Conservation (phyloP, 768 basidiomycete species). For the Cystofilobasidium ferigula region DNA sequence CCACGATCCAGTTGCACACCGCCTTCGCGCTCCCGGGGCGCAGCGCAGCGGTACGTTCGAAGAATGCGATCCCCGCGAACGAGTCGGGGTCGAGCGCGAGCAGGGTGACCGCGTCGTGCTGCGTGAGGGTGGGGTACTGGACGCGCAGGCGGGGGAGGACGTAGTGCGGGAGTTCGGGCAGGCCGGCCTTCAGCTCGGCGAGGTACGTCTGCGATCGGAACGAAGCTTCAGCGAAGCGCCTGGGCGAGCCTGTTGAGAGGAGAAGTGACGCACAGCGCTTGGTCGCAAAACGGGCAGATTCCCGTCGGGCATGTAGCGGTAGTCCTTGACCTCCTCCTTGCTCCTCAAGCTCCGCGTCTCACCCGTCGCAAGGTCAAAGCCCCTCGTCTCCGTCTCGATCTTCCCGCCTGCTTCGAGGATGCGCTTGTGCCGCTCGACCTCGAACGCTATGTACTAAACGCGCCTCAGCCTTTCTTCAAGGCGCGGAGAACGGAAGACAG, state of each 20-base stretch:
- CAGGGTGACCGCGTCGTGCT: slow-evolving; percentile 62
- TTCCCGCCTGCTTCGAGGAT: slow-evolving; percentile 43
- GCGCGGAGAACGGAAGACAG: not conserved
- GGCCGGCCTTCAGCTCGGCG: slow-evolving; percentile 16
- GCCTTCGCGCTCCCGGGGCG: slow-evolving; percentile 42
- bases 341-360: slow-evolving; percentile 71
- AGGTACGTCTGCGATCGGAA: slow-evolving; percentile 45
- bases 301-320: slow-evolving; percentile 93
- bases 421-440: slow-evolving; percentile 65
- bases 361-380: slow-evolving; percentile 69
- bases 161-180: slow-evolving; percentile 54
- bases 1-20: slow-evolving; percentile 81
- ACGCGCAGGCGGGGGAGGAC: slow-evolving; percentile 50
- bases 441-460: slow-evolving; percentile 49
- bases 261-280: slow-evolving; percentile 29
- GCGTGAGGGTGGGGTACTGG: slow-evolving; percentile 45
- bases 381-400: slow-evolving; percentile 76
- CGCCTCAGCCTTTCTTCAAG: not conserved
- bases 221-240: not conserved
- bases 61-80: slow-evolving; percentile 62
- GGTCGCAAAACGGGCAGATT: slow-evolving; percentile 63
- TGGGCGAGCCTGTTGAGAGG: slow-evolving; percentile 29
- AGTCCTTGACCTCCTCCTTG: slow-evolving; percentile 92
- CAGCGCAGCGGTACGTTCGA: slow-evolving; percentile 48
- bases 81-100: slow-evolving; percentile 54